These are phyloP conservation scores for Halteria grandinella DNA, from an alignment of 73 alveolate species.

Conservation along the genomic window DNA sequence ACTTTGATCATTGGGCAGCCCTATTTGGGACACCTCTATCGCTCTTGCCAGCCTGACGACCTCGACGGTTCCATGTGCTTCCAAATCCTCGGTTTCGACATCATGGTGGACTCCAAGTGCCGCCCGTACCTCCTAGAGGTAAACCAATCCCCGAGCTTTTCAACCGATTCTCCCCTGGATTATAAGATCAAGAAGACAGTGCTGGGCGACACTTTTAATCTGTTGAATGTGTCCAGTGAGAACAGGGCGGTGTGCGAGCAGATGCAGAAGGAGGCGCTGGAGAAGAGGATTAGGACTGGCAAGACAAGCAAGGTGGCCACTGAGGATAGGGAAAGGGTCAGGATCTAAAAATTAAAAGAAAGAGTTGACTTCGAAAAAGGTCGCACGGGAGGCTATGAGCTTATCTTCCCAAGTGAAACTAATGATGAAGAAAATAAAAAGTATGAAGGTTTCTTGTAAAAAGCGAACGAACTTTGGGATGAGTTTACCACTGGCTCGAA, in stretches of 20 bases:
- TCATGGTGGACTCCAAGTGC: constrained; percentile 82
- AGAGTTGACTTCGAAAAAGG: constrained; percentile 24
- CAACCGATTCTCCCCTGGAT: constrained; percentile 89
- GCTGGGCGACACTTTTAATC: constrained; percentile 82
- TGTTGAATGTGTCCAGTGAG: constrained; percentile 56
- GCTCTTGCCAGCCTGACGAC: constrained; percentile 66
- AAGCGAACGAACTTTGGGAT: constrained; percentile 60
- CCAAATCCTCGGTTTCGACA: constrained; percentile 82
- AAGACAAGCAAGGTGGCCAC: constrained; percentile 10
- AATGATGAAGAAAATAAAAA: constrained; percentile 16
- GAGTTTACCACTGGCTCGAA: constrained; percentile 53
- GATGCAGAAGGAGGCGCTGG: constrained; percentile 35
- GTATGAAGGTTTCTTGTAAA: constrained; percentile 24
- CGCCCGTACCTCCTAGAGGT: constrained; percentile 94
- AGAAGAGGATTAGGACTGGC: constrained; percentile 52
- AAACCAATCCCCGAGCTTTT: constrained; percentile 90
- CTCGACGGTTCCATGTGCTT: constrained; percentile 63
- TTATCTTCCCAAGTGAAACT: constrained; percentile 9
- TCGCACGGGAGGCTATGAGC: constrained; percentile 39
- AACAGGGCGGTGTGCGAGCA: constrained; percentile 33
- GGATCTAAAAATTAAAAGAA: constrained; percentile 17
- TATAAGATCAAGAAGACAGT: constrained; percentile 76
- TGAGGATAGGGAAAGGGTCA: constrained; percentile 22
- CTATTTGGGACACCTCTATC: constrained; percentile 49
- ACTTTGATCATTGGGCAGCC: constrained; percentile 66